These are phyloP conservation scores for Casuarina glauca DNA, from an alignment of 306 rosid genomes.

Conservation along the genomic window DNA sequence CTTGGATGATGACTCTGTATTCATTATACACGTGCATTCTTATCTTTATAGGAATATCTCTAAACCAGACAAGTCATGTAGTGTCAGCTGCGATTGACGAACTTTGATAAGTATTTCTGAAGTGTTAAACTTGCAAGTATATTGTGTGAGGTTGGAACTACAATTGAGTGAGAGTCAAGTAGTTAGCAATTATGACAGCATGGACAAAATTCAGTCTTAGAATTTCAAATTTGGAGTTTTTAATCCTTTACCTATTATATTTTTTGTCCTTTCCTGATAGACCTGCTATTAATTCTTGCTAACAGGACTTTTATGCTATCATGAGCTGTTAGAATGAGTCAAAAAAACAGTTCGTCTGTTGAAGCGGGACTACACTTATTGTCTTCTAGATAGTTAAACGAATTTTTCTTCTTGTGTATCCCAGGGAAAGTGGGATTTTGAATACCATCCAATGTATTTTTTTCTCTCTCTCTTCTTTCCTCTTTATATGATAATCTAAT, in stretches of 20 bases:
- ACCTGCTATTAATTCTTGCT: not conserved
- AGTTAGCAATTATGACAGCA: not conserved
- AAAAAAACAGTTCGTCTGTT: no score
- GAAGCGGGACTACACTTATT: not conserved
- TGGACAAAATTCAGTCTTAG: not conserved
- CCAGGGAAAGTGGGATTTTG: not conserved
- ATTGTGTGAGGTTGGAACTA: not conserved
- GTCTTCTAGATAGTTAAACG: not conserved
- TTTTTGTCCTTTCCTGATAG: not conserved
- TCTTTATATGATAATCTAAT: not conserved
- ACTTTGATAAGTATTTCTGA: not conserved
- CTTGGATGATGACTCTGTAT: not conserved
- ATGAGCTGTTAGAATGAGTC: not conserved
- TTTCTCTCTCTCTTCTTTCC: not conserved
- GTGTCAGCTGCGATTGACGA: not conserved
- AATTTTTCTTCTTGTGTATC: not conserved
- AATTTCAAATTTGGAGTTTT: not conserved
- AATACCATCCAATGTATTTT: not conserved
- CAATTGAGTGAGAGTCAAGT: not conserved
- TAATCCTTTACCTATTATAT: not conserved
- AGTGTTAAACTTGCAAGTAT: not conserved
- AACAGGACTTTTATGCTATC: not conserved
- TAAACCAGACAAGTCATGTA: not conserved
- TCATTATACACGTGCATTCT: not conserved
- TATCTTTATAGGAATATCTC: not conserved